Evolutionary conservation across 192 early-diverging fungal genomes (phyloP).

Genomic region (Backusella australiensis): DNA sequence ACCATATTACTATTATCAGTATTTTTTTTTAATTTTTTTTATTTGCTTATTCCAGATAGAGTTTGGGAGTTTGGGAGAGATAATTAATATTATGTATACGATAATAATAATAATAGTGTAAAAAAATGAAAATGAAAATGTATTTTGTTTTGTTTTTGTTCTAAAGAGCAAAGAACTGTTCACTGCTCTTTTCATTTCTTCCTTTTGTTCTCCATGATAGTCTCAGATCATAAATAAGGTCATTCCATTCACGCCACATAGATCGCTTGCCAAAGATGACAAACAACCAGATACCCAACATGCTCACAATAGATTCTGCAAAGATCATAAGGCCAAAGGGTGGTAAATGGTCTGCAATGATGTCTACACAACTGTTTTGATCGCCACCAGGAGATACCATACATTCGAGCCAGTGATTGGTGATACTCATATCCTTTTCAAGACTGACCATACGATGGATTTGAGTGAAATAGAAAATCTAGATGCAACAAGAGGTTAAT

Average conservation of each 20-base stretch:
- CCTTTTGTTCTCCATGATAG: constrained; percentile 30
- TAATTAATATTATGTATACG: not conserved
- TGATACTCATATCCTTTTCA: constrained; percentile 13
- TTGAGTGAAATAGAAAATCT: constrained; percentile 50
- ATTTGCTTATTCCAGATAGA: too few species aligned
- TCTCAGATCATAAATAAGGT: constrained; percentile 40
- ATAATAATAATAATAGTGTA: not conserved
- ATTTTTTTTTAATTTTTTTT: not conserved
- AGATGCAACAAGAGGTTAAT: not conserved
- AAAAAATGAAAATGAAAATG: not conserved
- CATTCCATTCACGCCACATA: constrained; percentile 43
- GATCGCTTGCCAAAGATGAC: constrained; percentile 47
- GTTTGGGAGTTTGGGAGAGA: too few species aligned
- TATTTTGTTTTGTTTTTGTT: not conserved
- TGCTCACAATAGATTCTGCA: constrained; percentile 44
- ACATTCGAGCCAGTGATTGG: constrained; percentile 38
- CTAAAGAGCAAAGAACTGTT: constrained; percentile 52
- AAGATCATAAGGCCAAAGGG: constrained; percentile 44
- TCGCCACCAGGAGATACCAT: constrained; percentile 21
- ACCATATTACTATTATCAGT: not conserved
- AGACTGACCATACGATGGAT: constrained; percentile 30
- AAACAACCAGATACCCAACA: constrained; percentile 43
- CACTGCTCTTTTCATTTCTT: constrained; percentile 38
- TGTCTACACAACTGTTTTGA: constrained; percentile 38
- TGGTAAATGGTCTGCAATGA: constrained; percentile 36